phyloP scores from a whole-genome alignment of 495 filamentous ascomycete genomes.

The Aspergillus mulundensis region DNA sequence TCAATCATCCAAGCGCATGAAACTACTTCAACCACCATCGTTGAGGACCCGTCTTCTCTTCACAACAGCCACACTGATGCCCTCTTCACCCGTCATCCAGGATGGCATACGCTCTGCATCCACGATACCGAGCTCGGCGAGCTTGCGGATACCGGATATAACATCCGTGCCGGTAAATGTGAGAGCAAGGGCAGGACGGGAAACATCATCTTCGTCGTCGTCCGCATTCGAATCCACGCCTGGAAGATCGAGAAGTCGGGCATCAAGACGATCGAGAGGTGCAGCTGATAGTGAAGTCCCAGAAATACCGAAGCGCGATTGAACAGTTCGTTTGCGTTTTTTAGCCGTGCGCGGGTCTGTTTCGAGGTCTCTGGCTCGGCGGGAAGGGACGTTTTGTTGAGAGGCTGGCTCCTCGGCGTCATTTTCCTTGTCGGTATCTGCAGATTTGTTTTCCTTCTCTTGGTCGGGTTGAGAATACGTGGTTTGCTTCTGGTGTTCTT shows the following conservation, averaged over 20 bases:
- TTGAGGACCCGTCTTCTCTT: conserved; percentile 46
- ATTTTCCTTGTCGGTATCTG: background rate
- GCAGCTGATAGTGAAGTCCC: conserved; percentile 23
- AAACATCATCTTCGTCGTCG: conserved; percentile 21
- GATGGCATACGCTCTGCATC: conserved; percentile 76
- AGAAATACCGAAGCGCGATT: conserved; percentile 44
- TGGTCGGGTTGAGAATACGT: conserved; percentile 19
- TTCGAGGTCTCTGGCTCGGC: conserved; percentile 34
- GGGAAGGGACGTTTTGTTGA: background rate
- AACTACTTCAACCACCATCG: conserved; percentile 18
- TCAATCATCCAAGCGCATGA: too few species aligned
- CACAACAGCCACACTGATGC: conserved; percentile 67
- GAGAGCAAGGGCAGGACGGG: conserved; percentile 46
- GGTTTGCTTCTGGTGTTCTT: conserved; percentile 34
- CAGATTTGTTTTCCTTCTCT: conserved; percentile 21
- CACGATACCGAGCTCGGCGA: conserved; percentile 69
- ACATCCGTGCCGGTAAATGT: conserved; percentile 72
- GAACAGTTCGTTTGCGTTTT: conserved; percentile 57
- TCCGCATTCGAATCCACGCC: conserved; percentile 5
- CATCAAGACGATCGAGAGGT: conserved; percentile 30
- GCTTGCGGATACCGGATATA: conserved; percentile 71
- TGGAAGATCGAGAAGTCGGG: conserved; percentile 29
- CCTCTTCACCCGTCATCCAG: conserved; percentile 88
- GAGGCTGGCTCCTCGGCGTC: background rate
- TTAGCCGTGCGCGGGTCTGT: conserved; percentile 46